Conservation (phyloP, 108 stramenopile species). For the Epipyxis sp. region DNA sequence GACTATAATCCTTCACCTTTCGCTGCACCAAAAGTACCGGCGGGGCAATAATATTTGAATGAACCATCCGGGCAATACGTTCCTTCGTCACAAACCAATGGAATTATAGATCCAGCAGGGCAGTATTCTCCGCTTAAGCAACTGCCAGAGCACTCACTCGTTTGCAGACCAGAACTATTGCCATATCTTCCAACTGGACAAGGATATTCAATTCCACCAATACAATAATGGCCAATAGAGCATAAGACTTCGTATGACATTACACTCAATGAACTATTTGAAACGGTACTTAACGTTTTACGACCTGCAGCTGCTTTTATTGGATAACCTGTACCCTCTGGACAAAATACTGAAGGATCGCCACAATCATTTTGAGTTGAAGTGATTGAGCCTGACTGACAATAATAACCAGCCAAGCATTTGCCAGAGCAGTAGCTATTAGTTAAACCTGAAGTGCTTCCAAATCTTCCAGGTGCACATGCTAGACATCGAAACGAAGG, state of each 20-base stretch:
- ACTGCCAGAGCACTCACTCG: background rate
- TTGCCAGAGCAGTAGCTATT: background rate
- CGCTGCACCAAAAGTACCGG: background rate
- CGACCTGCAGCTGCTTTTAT: background rate
- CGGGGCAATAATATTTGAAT: slow-evolving; percentile 3
- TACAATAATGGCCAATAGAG: background rate
- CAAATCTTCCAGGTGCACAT: slow-evolving; percentile 22
- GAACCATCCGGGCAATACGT: background rate
- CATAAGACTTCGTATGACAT: background rate
- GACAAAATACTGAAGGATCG: slow-evolving; percentile 13
- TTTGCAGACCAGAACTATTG: background rate
- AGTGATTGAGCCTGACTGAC: slow-evolving; percentile 3
- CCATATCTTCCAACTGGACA: slow-evolving; percentile 15
- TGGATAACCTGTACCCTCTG: background rate
- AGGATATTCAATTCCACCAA: background rate
- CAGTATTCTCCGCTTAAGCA: slow-evolving; percentile 16
- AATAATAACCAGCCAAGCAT: slow-evolving; percentile 14
- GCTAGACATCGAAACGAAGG: too few species aligned
- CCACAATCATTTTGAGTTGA: background rate
- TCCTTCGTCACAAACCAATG: background rate
- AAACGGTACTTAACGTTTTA: background rate
- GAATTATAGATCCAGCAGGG: background rate
- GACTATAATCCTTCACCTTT: too few species aligned
- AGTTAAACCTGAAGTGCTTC: background rate
- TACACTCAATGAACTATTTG: too few species aligned